These are phyloP conservation scores for Mycena alexandri DNA, from an alignment of 768 basidiomycete genomes.

Conservation along the genomic window DNA sequence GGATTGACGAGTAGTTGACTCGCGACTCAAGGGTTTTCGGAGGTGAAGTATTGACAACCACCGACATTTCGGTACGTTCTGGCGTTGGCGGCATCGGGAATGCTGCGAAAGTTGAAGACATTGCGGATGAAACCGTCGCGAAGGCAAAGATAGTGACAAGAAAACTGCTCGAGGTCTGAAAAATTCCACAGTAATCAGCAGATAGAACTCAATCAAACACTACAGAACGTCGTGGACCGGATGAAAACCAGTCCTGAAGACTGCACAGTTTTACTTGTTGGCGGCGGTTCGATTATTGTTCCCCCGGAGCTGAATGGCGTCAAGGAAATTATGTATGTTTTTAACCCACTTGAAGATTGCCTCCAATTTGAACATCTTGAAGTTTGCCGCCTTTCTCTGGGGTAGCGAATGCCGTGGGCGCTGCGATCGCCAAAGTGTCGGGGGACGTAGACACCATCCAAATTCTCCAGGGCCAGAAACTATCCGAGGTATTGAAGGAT, in stretches of 20 bases:
- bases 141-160: conserved; percentile 38
- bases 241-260: conserved; percentile 76
- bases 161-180: conserved; percentile 44
- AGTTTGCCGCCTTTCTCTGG: conserved; percentile 52
- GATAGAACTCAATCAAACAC: not conserved
- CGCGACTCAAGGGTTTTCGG: conserved; percentile 68
- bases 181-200: not conserved
- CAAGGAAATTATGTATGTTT: conserved; percentile 49
- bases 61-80: conserved; percentile 64
- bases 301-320: conserved; percentile 66
- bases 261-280: conserved; percentile 71
- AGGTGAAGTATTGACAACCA: conserved; percentile 68
- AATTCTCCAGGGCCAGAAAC: conserved; percentile 50
- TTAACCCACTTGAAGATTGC: no score
- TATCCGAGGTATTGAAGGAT: conserved; percentile 47
- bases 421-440: conserved; percentile 60
- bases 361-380: not conserved
- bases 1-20: conserved; percentile 41
- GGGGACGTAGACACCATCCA: conserved; percentile 61
- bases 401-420: conserved; percentile 75
- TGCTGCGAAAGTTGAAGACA: conserved; percentile 25
- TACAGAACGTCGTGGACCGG: conserved; percentile 64
- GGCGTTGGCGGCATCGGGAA: conserved; percentile 40
- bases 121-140: conserved; percentile 34
- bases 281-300: conserved; percentile 73